Evolutionary conservation across 2,329 filamentous ascomycete species (phyloP), one percentile per base, ranked within the genome.

Genomic region (Proliferodiscus dingleyae): DNA sequence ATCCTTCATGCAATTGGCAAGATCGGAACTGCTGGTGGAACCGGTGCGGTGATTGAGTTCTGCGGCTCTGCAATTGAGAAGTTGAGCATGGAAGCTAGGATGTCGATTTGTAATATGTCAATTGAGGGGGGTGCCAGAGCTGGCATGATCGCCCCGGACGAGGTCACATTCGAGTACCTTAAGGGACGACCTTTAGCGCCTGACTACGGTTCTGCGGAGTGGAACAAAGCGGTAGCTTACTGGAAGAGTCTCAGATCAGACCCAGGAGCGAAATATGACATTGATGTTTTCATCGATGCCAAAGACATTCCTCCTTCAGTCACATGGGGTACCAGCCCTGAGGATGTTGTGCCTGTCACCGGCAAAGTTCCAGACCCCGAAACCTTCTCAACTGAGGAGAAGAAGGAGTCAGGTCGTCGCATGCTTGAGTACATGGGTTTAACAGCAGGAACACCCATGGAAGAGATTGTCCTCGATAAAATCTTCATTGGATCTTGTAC

Each of bases 21-120:
- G 60, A 95, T 97, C 58, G 93, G 93, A 60, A 97, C 93, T 19
- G 93, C 93, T 51, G 93, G 91, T 66, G 93, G 93, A 59, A 97
- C 85, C 46, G 90, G 91, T 51, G 84, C 86, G 43, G 93, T 97
- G 55, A 96, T 98, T 61, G 93, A 98, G 72, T 98, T 91, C 73
- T 95, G 89, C 64, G 93, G 93, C 49, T 95, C 90, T 41, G 88
- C 93, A 51, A 96, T 98, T 64, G 83, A 89, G 58, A 72, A 70
- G 51, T 75, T 97, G 59, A 95, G 88, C 68, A 95, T 98, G 80
- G 93, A 97, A 70, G 93, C 91, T 34, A 83, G 93, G 57, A 97
- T 98, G 93, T 96, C 90, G 53, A 95, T 98, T 66, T 97, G 93
- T 75, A 98, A 98, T 74, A 97, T 97, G 93, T 89, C 90, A 11